Conservation (phyloP, 345 rosid species). For the Tarenaya hassleriana region DNA sequence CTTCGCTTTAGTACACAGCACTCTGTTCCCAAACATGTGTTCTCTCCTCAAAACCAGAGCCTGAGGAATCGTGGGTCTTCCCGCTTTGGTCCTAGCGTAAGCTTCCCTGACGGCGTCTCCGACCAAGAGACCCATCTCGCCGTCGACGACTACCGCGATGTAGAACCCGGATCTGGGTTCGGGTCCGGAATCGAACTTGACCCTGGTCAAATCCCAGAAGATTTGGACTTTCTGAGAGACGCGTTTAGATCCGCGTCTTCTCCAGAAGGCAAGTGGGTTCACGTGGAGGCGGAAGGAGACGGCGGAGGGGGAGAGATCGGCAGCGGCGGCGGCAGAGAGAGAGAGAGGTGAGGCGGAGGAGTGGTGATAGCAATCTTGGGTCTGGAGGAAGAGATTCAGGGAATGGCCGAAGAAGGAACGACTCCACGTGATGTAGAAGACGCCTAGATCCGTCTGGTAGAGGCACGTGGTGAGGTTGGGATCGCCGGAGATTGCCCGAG, state of each 20-base stretch:
- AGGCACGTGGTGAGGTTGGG: conserved; percentile 63
- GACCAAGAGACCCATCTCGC: conserved; percentile 59
- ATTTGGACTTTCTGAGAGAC: conserved; percentile 40
- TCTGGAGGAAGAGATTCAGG: conserved; percentile 66
- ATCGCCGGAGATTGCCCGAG: conserved; percentile 44
- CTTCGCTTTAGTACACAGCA: conserved; percentile 55
- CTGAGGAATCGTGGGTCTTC: conserved; percentile 34
- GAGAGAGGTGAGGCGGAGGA: conserved; percentile 29
- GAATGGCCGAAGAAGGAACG: conserved; percentile 67
- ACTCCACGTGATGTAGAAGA: conserved; percentile 87
- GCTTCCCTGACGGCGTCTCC: conserved; percentile 72
- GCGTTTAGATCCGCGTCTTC: conserved; percentile 59
- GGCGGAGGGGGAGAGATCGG: conserved; percentile 42
- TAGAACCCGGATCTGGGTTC: conserved; percentile 78
- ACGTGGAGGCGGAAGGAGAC: conserved; percentile 59
- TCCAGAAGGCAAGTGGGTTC: conserved; percentile 75
- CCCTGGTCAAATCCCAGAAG: conserved; percentile 78
- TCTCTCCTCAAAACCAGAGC: conserved; percentile 67
- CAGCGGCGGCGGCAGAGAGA: conserved; percentile 19
- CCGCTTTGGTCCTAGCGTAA: conserved; percentile 40
- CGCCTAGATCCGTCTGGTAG: conserved; percentile 70
- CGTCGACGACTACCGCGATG: conserved; percentile 64
- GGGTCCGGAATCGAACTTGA: conserved; percentile 75
- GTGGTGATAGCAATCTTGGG: conserved; percentile 33
- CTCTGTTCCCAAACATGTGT: conserved; percentile 60